phyloP scores from a whole-genome alignment of 2,329 filamentous ascomycete genomes.

The Talaromyces sp. region DNA sequence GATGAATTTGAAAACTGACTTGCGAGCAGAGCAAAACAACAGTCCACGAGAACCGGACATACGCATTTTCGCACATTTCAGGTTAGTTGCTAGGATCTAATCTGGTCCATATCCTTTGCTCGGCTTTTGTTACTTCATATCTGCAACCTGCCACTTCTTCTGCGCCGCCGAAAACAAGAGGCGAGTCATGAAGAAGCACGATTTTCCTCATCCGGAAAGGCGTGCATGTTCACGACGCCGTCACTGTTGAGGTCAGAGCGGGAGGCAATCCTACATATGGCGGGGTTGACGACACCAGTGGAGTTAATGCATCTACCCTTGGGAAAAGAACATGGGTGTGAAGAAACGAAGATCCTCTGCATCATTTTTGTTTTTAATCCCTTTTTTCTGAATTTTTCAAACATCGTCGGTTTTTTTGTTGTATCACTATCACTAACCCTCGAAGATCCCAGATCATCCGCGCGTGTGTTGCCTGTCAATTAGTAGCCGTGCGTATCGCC shows the following conservation, averaged over 20 bases:
- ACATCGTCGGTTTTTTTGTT: not conserved
- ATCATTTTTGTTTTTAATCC: not conserved
- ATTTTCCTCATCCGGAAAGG: constrained; percentile 5
- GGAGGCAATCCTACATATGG: not conserved
- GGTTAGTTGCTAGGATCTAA: not conserved
- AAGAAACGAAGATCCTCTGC: not conserved
- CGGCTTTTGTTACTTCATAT: not conserved
- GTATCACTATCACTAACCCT: not conserved
- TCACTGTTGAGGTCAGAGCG: constrained; percentile 11
- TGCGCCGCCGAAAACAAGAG: not conserved
- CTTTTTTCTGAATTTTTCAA: not conserved
- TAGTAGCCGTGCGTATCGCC: not conserved
- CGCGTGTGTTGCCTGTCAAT: not conserved
- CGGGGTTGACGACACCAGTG: not conserved
- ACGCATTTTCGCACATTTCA: not conserved
- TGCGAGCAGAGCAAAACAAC: not conserved
- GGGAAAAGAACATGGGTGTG: not conserved
- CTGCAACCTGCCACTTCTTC: not conserved
- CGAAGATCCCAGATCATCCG: constrained; percentile 3
- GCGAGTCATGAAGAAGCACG: constrained; percentile 3
- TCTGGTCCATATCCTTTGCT: not conserved
- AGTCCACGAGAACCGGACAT: not conserved
- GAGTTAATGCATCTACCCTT: not conserved
- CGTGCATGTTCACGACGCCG: constrained; percentile 7
- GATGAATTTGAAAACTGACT: not conserved